These are phyloP conservation scores for Termitomyces sp. DNA, from an alignment of 768 basidiomycete species.

Conservation along the genomic window DNA sequence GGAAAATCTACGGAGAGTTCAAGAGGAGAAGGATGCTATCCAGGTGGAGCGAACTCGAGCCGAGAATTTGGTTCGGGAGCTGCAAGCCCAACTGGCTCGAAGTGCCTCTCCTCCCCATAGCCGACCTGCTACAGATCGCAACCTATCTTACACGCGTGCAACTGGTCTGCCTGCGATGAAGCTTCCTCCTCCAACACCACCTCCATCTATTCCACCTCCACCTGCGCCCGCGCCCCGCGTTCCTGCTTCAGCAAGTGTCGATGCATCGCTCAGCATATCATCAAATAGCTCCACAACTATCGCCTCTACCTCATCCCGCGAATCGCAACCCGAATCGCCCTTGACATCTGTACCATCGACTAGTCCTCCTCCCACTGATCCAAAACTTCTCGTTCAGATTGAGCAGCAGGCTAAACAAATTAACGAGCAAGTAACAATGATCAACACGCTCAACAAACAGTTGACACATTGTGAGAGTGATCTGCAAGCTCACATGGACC, in stretches of 20 bases:
- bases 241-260: slow-evolving; percentile 32
- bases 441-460: slow-evolving; percentile 92
- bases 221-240: slow-evolving; percentile 72
- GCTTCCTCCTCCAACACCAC: slow-evolving; percentile 83
- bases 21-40: slow-evolving; percentile 76
- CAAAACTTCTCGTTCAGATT: slow-evolving; percentile 50
- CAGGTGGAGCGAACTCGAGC: slow-evolving; percentile 68
- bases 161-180: slow-evolving; percentile 64
- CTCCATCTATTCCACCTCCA: slow-evolving; percentile 82
- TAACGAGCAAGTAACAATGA: slow-evolving; percentile 85
- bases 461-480: slow-evolving; percentile 90
- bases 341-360: slow-evolving; percentile 48
- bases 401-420: slow-evolving; percentile 73
- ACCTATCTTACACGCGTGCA: slow-evolving; percentile 47
- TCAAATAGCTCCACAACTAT: slow-evolving; percentile 49
- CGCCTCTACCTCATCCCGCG: slow-evolving; percentile 54
- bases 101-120: slow-evolving; percentile 51
- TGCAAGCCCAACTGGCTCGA: slow-evolving; percentile 68
- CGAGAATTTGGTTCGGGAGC: slow-evolving; percentile 66
- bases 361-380: slow-evolving; percentile 38
- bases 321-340: slow-evolving; percentile 67
- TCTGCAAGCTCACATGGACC: slow-evolving; percentile 87
- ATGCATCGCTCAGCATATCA: slow-evolving; percentile 51
- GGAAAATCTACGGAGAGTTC: slow-evolving; percentile 68
- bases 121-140: slow-evolving; percentile 48